Percentiles rank a stretch among this genome's conserved stretches.
Conservation (phyloP, 805 yeast genomes). For the Yarrowia sp. region DNA sequence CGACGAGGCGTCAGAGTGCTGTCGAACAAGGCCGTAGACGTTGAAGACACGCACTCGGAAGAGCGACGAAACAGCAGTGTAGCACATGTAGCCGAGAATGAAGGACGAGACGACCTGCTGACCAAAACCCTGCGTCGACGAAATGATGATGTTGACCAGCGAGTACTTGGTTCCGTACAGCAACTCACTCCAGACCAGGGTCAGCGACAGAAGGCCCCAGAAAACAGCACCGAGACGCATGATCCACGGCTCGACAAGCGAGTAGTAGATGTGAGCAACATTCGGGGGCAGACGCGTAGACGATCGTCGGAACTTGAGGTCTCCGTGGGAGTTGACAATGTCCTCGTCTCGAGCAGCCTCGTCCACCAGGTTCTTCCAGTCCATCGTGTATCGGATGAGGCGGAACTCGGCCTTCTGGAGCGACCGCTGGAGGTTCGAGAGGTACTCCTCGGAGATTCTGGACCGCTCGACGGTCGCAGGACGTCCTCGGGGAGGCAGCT, state of each 20-base stretch:
- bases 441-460: slow-evolving; percentile 42
- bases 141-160: slow-evolving; percentile 52
- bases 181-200: slow-evolving; percentile 69
- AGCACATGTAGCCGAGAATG: slow-evolving; percentile 63
- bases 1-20: slow-evolving; percentile 70
- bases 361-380: slow-evolving; percentile 51
- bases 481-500: slow-evolving; percentile 9
- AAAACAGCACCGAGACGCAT: slow-evolving; percentile 47
- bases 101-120: slow-evolving; percentile 44
- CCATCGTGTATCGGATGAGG: slow-evolving; percentile 54
- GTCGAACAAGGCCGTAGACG: slow-evolving; percentile 70
- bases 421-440: slow-evolving; percentile 52
- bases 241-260: slow-evolving; percentile 47
- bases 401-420: slow-evolving; percentile 54
- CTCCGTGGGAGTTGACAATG: slow-evolving; percentile 46
- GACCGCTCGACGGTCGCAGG: slow-evolving; percentile 31
- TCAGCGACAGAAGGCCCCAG: slow-evolving; percentile 47
- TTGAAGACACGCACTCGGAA: slow-evolving; percentile 69
- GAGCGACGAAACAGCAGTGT: slow-evolving; percentile 63
- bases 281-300: slow-evolving; percentile 43
- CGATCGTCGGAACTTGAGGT: slow-evolving; percentile 35
- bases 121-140: slow-evolving; percentile 42
- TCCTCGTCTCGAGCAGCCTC: slow-evolving; percentile 59
- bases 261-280: slow-evolving; percentile 44
- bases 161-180: slow-evolving; percentile 68